Base-by-base conservation (phyloP, 768 basidiomycete genomes). In the Tubosaeta sp. region DNA sequence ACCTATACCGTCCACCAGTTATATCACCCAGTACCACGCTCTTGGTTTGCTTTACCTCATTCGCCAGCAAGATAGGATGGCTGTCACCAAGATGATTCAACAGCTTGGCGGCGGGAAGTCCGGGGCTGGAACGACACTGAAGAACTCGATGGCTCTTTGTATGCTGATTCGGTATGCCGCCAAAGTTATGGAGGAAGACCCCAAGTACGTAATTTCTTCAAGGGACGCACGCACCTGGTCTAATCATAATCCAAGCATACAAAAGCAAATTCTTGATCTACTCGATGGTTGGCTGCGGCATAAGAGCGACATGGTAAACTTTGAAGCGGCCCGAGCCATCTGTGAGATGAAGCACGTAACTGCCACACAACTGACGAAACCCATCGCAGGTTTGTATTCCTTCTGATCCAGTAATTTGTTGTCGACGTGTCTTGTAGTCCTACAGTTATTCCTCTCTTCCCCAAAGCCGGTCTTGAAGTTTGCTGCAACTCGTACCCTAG, bases 281-380 rank as follows among this genome's bases (percentile, higher is more conserved):
- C 76, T 98, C 32, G 96, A 98, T 65, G 86, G 89, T 30, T 94
- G 94, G 85, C 75, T 98, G 53, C 84, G 94, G 52, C 96, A 99
- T 73, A 99, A 99, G 77, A 96, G 93, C 59, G 96, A 99, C 67
- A 99, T 97, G 95, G 96, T 99, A 64, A 98, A 98, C 72, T 90
- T 94, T 54, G 96, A 99, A 69, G 96, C 96, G 19, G 95, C 96
- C 4, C 87, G 96, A 39, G 94, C 86, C 7, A 95, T 99, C 55
- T 97, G 94, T 67, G 95, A 97, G 68, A 90, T 95, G 89, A 89
- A 86, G 70, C 83, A 85, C 54, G 87, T 93, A 25, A 77, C 84
- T 24, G 67, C 84, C 8, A 69, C 79, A 5, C 93, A 98, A 61
- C 73, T 98, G 46, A 83, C 84, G 22, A 86, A 92, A 61, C 80